Conservation (phyloP, 2,329 filamentous ascomycete species). For the Hypomyces rosellus region DNA sequence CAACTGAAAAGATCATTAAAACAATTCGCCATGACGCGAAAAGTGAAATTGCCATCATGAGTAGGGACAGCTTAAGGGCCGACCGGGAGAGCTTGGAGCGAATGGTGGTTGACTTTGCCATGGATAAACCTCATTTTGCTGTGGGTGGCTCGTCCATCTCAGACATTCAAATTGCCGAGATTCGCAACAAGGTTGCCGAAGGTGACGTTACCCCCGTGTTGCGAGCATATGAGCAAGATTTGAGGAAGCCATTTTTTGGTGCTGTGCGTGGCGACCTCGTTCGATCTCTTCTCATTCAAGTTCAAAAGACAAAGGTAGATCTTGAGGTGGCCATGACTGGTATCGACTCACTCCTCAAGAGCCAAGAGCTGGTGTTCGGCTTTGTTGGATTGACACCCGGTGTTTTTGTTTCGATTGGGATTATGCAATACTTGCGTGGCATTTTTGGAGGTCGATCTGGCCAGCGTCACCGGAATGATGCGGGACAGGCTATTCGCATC, state of each 20-base stretch:
- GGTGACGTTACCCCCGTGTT: constrained; percentile 91
- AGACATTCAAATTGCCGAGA: constrained; percentile 64
- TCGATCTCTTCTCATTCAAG: constrained; percentile 85
- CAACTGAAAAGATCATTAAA: constrained; percentile 71
- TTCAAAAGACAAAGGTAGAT: constrained; percentile 98
- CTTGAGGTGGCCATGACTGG: constrained; percentile 93
- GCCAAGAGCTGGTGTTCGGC: constrained; percentile 95
- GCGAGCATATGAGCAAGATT: constrained; percentile 82
- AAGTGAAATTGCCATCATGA: constrained; percentile 96
- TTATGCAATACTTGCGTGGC: constrained; percentile 63
- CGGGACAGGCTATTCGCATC: constrained; percentile 67
- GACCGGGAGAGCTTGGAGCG: constrained; percentile 89
- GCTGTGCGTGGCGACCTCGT: constrained; percentile 82
- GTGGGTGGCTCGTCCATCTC: constrained; percentile 47
- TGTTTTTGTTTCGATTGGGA: constrained; percentile 75
- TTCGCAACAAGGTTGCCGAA: constrained; percentile 75
- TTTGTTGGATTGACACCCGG: constrained; percentile 92
- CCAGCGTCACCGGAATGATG: constrained; percentile 55
- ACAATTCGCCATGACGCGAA: constrained; percentile 90
- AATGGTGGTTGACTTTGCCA: constrained; percentile 95
- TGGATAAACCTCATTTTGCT: constrained; percentile 66
- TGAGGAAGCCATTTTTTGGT: constrained; percentile 74
- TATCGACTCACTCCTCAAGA: constrained; percentile 90
- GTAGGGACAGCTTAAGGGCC: constrained; percentile 80
- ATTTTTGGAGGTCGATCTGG: constrained; percentile 67